Percentiles rank a stretch among this genome's conserved stretches.
Conservation (phyloP, 2,329 filamentous ascomycete genomes). For the Fusarium sp. region DNA sequence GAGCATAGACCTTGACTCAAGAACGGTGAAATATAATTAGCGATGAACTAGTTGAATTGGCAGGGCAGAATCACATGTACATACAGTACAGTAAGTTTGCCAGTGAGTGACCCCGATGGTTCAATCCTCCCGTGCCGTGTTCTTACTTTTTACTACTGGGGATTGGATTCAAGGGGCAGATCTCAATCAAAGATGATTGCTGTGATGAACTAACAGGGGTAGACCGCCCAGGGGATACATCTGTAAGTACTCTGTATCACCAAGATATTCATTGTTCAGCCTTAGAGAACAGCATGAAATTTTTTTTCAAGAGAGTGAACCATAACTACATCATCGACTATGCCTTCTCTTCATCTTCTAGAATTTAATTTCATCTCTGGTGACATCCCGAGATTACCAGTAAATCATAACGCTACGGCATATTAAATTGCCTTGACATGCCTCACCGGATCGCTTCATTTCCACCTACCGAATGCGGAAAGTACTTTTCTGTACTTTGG, state of each 20-base stretch:
- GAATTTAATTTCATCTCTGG: slow-evolving; percentile 15
- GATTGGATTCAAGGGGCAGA: slow-evolving; percentile 30
- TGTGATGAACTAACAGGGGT: slow-evolving; percentile 17
- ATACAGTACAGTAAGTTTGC: slow-evolving; percentile 1
- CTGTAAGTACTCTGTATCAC: neutral
- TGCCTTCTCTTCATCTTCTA: slow-evolving; percentile 11
- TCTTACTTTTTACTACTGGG: slow-evolving; percentile 4
- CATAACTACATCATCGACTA: neutral
- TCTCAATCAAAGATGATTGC: slow-evolving; percentile 34
- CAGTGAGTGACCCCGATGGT: neutral
- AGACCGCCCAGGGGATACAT: slow-evolving; percentile 18
- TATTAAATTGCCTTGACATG: slow-evolving; percentile 34
- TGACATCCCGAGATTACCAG: slow-evolving; percentile 34
- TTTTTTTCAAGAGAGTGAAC: neutral
- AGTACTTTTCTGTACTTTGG: slow-evolving; percentile 24
- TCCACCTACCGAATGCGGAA: slow-evolving; percentile 36
- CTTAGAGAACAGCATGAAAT: neutral
- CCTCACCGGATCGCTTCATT: slow-evolving; percentile 32
- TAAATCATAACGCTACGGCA: slow-evolving; percentile 31
- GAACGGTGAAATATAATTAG: slow-evolving; percentile 22
- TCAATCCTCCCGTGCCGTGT: slow-evolving; percentile 12
- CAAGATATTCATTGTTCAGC: neutral
- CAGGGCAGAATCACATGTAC: slow-evolving; percentile 6
- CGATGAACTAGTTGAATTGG: slow-evolving; percentile 10
- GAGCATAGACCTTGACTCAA: slow-evolving; percentile 16